These are phyloP conservation scores for Hypericum androsaemum DNA, from an alignment of 345 rosid genomes.

Conservation along the genomic window DNA sequence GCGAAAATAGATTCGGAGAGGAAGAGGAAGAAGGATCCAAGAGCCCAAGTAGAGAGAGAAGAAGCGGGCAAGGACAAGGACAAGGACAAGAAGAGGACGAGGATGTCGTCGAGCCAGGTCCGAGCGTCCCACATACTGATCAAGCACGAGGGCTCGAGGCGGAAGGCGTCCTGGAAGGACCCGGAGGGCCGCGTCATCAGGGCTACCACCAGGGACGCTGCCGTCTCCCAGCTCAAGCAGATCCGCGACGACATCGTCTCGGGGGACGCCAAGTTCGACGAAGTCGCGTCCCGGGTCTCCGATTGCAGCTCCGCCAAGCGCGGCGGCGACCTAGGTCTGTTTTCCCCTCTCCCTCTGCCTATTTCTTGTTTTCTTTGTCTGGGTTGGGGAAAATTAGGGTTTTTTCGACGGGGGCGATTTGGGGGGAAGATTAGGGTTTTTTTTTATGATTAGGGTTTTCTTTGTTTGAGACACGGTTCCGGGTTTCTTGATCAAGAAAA, in stretches of 20 bases:
- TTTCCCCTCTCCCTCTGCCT: not conserved
- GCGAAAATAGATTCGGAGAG: conserved; percentile 20
- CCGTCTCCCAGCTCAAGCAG: conserved; percentile 61
- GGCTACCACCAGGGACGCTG: conserved; percentile 57
- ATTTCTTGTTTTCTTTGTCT: not conserved
- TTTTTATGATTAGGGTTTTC: too few relatives aligned
- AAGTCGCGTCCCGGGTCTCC: conserved; percentile 63
- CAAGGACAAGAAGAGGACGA: conserved; percentile 11
- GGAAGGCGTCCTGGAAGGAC: conserved; percentile 96
- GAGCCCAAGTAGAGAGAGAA: conserved; percentile 8
- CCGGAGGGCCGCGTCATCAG: conserved; percentile 75
- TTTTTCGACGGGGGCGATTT: too few relatives aligned
- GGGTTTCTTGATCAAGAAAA: too few relatives aligned
- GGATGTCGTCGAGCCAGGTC: conserved; percentile 32
- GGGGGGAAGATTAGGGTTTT: too few relatives aligned
- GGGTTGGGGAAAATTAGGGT: too few relatives aligned
- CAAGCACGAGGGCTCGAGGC: conserved; percentile 87
- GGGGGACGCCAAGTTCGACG: conserved; percentile 71
- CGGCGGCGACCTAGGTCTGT: conserved; percentile 87
- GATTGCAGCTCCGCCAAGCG: conserved; percentile 98
- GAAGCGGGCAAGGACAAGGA: conserved; percentile 7
- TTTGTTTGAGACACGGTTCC: too few relatives aligned
- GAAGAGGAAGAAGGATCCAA: conserved; percentile 18
- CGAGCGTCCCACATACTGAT: conserved; percentile 86
- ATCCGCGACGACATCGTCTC: conserved; percentile 66